Conservation (phyloP, 805 yeast genomes). For the Yarrowia yakushimensis region DNA sequence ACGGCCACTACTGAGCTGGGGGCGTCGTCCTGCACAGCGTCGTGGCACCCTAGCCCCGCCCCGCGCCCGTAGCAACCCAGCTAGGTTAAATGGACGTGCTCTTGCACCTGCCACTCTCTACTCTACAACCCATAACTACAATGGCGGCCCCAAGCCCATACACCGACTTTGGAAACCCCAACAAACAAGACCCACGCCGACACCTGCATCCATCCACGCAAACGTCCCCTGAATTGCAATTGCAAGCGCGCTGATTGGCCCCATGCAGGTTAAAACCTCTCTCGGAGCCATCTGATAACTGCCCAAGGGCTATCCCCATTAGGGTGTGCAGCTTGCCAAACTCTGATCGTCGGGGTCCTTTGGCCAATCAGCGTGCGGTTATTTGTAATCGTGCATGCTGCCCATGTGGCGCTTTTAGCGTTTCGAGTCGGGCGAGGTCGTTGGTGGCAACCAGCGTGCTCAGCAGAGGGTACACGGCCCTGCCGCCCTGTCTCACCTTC, state of each 20-base stretch:
- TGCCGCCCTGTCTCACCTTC: too few relatives aligned
- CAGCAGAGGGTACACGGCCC: too few relatives aligned
- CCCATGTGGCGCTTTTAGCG: neutral
- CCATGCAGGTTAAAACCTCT: constrained; percentile 17
- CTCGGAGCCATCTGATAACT: constrained; percentile 22
- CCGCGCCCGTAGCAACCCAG: neutral
- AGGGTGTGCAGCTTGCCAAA: neutral
- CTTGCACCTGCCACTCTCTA: too few relatives aligned
- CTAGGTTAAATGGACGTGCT: neutral
- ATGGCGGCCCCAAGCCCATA: too few relatives aligned
- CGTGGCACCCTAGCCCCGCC: too few relatives aligned
- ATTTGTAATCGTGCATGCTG: constrained; percentile 1
- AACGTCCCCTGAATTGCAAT: constrained; percentile 16
- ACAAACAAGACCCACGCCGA: too few relatives aligned
- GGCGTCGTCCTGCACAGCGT: too few relatives aligned
- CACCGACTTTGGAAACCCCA: too few relatives aligned
- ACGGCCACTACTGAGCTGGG: constrained; percentile 2
- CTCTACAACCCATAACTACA: too few relatives aligned
- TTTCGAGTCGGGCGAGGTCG: too few relatives aligned
- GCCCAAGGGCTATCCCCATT: neutral
- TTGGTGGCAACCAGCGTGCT: too few relatives aligned
- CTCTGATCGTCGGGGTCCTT: constrained; percentile 5
- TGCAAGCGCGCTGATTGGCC: constrained; percentile 7
- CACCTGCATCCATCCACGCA: neutral
- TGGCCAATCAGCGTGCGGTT: neutral